Evolutionary conservation across 1,284 basidiomycete genomes (phyloP), one percentile per base, ranked within the genome.

Genomic region (Cystobasidiaceae sp.): DNA sequence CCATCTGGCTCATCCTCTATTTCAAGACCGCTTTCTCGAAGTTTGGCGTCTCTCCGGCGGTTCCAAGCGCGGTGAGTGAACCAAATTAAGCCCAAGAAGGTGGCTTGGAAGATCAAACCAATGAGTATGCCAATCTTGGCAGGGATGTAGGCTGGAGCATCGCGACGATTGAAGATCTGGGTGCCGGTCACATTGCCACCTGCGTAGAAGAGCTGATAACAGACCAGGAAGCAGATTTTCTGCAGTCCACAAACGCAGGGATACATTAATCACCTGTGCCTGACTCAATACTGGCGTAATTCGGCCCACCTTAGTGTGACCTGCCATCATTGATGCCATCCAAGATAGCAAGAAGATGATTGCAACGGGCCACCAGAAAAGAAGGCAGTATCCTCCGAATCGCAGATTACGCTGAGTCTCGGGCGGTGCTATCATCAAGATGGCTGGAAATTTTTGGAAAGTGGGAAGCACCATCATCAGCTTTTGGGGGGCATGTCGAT

Each of bases 291-390:
- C n/a, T n/a, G n/a, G n/a, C n/a, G n/a, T n/a, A n/a, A n/a, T n/a
- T n/a, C n/a, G n/a, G n/a, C n/a, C n/a, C n/a, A n/a, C n/a, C n/a
- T 56, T 56, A 13, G 52, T 25, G 52, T 56, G 52, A 5, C 52
- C 52, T 5, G 52, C 30, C 13, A 56, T 56, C 52, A 56, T 56
- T 6, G 37, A 48, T 21, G 30, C 30, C 30, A 56, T 6, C 52
- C 52, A 56, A 11, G 52, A 56, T 19, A 56, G 17, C 30, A 56
- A 23, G 30, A 56, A 25, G 21, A 56, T 56, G 19, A 34, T 28
- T 11, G 30, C 52, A 25, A 56, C 52, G 17, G 52, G 52, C 15
- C 30, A 46, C 37, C 19, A 46, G 32, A 56, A 56, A 21, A 56
- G 19, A 5, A 56, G 15, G 9, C 30, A 17, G 37, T 56, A 56